These are phyloP conservation scores for Chytriomyces confervae DNA, from an alignment of 192 early-diverging fungal genomes.

Conservation along the genomic window DNA sequence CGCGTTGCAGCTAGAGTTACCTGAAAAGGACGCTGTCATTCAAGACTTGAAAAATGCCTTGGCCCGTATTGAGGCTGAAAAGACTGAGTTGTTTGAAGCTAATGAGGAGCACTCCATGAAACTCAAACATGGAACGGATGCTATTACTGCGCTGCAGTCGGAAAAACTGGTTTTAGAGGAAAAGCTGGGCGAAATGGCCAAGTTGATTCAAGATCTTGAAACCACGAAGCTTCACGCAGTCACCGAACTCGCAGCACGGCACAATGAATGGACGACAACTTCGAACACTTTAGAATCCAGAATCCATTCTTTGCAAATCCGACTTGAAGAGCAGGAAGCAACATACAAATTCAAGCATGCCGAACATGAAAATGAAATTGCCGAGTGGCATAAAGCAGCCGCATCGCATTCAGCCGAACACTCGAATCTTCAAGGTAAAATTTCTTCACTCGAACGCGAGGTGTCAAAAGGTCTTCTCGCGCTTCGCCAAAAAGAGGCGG, in stretches of 20 bases:
- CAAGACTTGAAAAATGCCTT: neutral
- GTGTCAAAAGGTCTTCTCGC: neutral
- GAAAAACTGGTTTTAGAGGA: conserved; percentile 8
- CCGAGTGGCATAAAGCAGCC: neutral
- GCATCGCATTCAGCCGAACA: too few relatives aligned
- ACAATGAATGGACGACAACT: neutral
- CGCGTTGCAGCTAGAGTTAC: conserved; percentile 15
- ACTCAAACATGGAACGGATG: neutral
- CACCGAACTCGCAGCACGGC: neutral
- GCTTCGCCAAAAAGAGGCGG: conserved; percentile 12
- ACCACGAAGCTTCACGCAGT: neutral
- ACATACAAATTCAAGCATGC: neutral
- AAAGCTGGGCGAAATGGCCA: conserved; percentile 1
- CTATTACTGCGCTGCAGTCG: neutral
- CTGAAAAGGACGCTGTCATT: conserved; percentile 1
- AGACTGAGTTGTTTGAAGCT: conserved; percentile 6
- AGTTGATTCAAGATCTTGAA: neutral
- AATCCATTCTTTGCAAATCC: neutral
- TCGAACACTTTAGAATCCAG: neutral
- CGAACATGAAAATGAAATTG: neutral
- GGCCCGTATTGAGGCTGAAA: conserved; percentile 19
- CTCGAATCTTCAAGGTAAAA: neutral
- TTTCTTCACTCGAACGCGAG: neutral
- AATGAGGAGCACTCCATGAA: neutral
- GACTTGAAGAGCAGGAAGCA: neutral